Evolutionary conservation across 1,139 yeast genomes (phyloP), one percentile per base, ranked within the genome.

Genomic region (Blastobotrys petasosporus): DNA sequence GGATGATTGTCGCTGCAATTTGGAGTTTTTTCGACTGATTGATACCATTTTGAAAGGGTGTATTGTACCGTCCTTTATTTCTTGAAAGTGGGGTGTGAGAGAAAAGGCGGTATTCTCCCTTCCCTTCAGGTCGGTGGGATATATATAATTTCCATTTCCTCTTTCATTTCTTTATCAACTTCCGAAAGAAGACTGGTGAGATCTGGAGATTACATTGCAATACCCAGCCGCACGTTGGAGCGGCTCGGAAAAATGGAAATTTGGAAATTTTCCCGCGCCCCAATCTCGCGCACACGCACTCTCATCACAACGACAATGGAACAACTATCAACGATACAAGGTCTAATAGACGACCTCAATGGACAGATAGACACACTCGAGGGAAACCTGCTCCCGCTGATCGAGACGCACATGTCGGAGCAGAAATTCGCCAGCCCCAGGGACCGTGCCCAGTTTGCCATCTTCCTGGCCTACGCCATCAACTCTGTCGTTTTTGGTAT

Each of bases 401-500:
- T 66, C 13, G 48, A 54, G 6, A 49, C 53, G 39, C 57, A 34
- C 29, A 56, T 47, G 49, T 60, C 53, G 47, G 67, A 33, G 41
- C 65, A 53, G 39, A 55, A 51, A 7, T 49, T 53, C 3, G 54
- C 42, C 53, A 54, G 46, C 59, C 50, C 64, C 2, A 37, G 61
- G 1, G 66, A 63, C 29, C 64, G 60, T 32, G 66, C 71, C 7
- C 60, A 65, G 36, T 45, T 59, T 55, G 49, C 67, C 58, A 59
- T 65, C 50, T 43, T 58, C 3, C 58, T 68, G 39, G 68, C 74
- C 11, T 69, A 68, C 47, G 58, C 72, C 1, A 49, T 72, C n/a
- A 62, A 65, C 35, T 67, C 75, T 4, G 64, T 74, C 23, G 54
- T 76, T 33, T 71, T 70, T 53, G 64, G 65, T 61, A 46, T 25